Evolutionary conservation across 805 yeast genomes (phyloP), one percentile per base, ranked within the genome.

Genomic region (Hanseniaspora lachancei): DNA sequence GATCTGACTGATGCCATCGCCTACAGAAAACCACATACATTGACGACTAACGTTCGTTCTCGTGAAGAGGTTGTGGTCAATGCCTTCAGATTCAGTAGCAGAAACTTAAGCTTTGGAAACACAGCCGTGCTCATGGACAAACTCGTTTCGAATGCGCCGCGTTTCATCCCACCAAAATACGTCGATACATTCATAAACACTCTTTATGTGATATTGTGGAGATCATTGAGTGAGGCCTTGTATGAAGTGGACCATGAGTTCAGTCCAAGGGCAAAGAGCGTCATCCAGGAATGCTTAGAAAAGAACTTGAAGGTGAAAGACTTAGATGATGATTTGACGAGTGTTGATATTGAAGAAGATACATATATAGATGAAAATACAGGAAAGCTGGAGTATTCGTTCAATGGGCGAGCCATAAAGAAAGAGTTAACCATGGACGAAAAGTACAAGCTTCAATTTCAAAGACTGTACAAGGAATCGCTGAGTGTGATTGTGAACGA

Each of bases 21-120:
- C 5, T 3, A 8, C 23, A 20, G 16, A n/a, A 8, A 40, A 40
- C 27, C 12, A 12, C 43, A 40, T 20, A n/a, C 16, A 3, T 9
- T 10, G 3, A 23, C 29, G 12, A 13, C 3, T 4, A 34, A 51
- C 1, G 40, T 51, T 23, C 13, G 2, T 2, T 3, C 15, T 27
- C 15, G 2, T 36, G 44, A 35, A 13, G 32, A 21, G 4, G 55
- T 44, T 13, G 9, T 36, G 7, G 27, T 35, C 8, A 44, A 51
- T 40, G 55, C 49, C 1, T 51, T 51, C n/a, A 44, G 55, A 38
- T 51, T 51, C n/a, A 23, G 27, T 18, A n/a, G 27, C 13, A 46
- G 23, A 46, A 32, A 32, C 18, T 32, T 46, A 10, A 20, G 18
- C 10, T 32, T 32, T 12, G 15, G 6, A 5, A 6, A 7, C 16